Evolutionary conservation across 2,329 filamentous ascomycete species (phyloP).

Genomic region (Aspergillus alliaceus): DNA sequence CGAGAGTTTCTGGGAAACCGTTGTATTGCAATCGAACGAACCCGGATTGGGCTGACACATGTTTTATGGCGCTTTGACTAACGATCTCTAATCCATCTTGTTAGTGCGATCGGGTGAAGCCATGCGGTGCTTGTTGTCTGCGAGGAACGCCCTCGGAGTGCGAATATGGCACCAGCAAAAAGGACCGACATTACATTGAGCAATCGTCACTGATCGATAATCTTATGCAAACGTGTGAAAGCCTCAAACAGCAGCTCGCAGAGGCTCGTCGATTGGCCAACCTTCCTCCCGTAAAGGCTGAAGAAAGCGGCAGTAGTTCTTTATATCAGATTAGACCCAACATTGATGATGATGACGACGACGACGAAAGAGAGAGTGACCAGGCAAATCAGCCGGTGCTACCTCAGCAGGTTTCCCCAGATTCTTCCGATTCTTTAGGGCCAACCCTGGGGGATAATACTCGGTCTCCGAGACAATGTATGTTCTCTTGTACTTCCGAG

Average conservation of each 20-base stretch:
- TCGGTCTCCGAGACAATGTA: background rate
- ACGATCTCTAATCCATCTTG: background rate
- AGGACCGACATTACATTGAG: constrained; percentile 30
- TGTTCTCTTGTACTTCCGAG: background rate
- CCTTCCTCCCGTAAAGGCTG: constrained; percentile 16
- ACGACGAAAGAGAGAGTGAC: background rate
- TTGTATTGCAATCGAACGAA: background rate
- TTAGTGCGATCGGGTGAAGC: constrained; percentile 33
- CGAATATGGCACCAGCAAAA: constrained; percentile 31
- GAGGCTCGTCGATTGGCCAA: constrained; percentile 19
- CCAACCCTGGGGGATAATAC: background rate
- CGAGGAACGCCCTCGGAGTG: constrained; percentile 31
- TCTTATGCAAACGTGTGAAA: constrained; percentile 22
- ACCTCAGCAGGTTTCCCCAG: background rate
- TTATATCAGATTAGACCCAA: background rate
- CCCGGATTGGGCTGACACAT: background rate
- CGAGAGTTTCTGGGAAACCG: background rate
- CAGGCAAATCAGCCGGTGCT: background rate
- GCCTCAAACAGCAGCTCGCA: constrained; percentile 20
- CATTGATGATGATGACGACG: background rate
- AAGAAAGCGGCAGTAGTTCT: constrained; percentile 4
- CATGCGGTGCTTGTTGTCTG: constrained; percentile 31
- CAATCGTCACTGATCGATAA: constrained; percentile 29
- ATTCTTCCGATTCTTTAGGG: background rate
- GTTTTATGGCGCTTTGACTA: background rate